Base-by-base conservation (phyloP, 202 grass and related monocot species). In the Schoenoplectus tabernaemontani region DNA sequence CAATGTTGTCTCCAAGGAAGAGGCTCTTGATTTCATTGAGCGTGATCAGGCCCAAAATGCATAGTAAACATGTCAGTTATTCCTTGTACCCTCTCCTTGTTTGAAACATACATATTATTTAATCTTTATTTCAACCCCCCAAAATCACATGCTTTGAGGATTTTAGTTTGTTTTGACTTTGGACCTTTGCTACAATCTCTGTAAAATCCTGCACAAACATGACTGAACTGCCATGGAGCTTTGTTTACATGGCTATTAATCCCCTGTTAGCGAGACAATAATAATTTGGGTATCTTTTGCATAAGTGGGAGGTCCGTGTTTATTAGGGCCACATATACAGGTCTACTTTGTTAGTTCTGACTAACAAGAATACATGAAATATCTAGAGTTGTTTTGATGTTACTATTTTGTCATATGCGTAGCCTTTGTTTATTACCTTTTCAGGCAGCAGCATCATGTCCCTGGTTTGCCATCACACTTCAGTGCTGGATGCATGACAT, bases 21-120 rank as follows among this genome's bases (percentile, higher is more conserved):
- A 93, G 51, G 96, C 92, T 58, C 53, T 99, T 89, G 90, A 99
- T 85, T 99, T 99, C 81, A 93, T 99, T 43, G 96, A 95, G 88
- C 96, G 88, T 82, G 96, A 99, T 56, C 92, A 99, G 88, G 87
- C 96, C 9, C 86, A 91, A 44, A 95, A 95, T 75, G 74, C 89
- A 46, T 86, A 89, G 63, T 95, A 80, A 95, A 76, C 24, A 66
- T 69, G 61, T 54, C n/a, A 77, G 74, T 60, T 23, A 42, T 42
- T 42, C 3, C 3, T 59, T 41, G 64, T 62, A 26, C n/a, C n/a
- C n/a, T n/a, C n/a, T n/a, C n/a, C n/a, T 26, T 64, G 9, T 80
- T 33, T 62, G 38, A 12, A 64, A 48, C 23, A 24, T 79, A n/a
- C 64, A 51, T 17, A 51, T 44, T n/a, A 26, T 79, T 60, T 74